phyloP scores from a whole-genome alignment of 2,329 filamentous ascomycete genomes.

The Fusarium sp. region DNA sequence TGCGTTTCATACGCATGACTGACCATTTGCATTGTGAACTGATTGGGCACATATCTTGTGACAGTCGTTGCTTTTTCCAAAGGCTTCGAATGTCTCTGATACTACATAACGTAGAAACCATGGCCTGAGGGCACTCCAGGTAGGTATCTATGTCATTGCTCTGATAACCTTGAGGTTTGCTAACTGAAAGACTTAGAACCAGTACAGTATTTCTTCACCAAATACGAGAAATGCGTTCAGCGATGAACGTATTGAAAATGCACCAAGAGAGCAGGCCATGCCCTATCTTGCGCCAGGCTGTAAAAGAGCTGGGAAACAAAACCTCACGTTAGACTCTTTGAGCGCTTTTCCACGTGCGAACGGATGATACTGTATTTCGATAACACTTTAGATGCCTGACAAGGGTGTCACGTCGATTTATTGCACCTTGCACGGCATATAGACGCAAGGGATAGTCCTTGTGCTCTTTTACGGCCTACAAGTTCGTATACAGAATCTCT shows the following conservation, averaged over 20 bases:
- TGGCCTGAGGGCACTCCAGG: slow-evolving; percentile 1
- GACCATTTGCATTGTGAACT: neutral
- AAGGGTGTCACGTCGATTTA: no score
- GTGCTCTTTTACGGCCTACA: no score
- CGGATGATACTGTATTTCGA: no score
- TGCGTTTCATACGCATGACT: neutral
- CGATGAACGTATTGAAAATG: neutral
- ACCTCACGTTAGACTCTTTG: neutral
- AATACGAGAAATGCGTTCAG: neutral
- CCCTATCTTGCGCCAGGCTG: neutral
- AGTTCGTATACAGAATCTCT: no score
- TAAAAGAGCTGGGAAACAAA: neutral
- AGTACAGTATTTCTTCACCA: neutral
- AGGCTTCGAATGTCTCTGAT: neutral
- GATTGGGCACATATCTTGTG: neutral
- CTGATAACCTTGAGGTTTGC: neutral
- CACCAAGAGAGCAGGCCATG: neutral
- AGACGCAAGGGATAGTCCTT: no score
- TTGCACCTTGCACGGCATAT: no score
- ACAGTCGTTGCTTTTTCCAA: neutral
- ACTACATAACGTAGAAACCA: neutral
- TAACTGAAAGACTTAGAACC: slow-evolving; percentile 4
- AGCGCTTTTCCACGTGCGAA: no score
- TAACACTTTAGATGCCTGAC: no score
- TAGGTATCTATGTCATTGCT: neutral